phyloP scores from a whole-genome alignment of 2,329 filamentous ascomycete genomes.

The Aspergillus vadensis region DNA sequence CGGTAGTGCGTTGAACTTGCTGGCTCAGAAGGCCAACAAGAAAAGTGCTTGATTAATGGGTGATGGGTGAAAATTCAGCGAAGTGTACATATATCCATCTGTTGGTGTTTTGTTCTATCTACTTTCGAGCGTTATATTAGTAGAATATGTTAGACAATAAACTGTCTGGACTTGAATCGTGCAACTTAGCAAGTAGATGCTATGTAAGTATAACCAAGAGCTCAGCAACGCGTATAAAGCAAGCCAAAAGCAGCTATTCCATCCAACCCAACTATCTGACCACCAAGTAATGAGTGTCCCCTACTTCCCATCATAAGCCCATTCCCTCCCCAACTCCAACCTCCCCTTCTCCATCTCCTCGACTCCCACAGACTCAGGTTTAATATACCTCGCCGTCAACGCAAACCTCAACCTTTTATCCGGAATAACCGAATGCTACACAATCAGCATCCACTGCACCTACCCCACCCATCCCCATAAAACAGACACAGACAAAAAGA shows the following conservation, averaged over 20 bases:
- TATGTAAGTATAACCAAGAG: too few species aligned
- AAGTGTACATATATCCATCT: constrained; percentile 3
- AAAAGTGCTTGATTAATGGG: neutral
- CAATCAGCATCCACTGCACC: too few species aligned
- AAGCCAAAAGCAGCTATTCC: too few species aligned
- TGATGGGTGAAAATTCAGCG: neutral
- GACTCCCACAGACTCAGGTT: constrained; percentile 24
- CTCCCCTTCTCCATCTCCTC: constrained; percentile 31
- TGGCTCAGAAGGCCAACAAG: constrained; percentile 56
- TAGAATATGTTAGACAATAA: neutral
- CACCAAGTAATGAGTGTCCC: neutral
- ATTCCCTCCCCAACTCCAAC: constrained; percentile 27
- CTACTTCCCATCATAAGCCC: constrained; percentile 36
- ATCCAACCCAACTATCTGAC: too few species aligned
- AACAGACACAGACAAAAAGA: neutral
- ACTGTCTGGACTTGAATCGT: neutral
- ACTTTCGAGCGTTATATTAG: constrained; percentile 1
- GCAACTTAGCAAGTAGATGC: neutral
- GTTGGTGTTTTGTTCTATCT: neutral
- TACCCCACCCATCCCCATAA: too few species aligned
- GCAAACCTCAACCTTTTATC: constrained; percentile 39
- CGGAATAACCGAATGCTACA: constrained; percentile 35
- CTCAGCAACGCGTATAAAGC: too few species aligned
- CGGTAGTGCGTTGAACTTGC: constrained; percentile 87
- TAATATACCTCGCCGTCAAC: constrained; percentile 39